Evolutionary conservation across 352 stramenopile species (phyloP).

Genomic region (Globisporangium abappressorium): DNA sequence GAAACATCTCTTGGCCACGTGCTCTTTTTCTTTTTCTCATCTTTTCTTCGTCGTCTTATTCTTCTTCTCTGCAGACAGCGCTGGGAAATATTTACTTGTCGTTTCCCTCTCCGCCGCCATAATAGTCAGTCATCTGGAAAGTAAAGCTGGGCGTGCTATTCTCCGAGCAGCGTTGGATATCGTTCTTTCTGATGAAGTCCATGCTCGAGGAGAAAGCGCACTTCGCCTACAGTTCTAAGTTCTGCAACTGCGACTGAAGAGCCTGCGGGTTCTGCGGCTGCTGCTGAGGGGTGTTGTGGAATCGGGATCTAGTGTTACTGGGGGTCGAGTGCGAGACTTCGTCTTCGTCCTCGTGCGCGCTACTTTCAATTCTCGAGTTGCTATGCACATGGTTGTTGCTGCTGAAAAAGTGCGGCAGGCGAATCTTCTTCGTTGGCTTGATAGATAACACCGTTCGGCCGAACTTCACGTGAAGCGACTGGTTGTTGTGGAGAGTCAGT

Average conservation of each 20-base stretch:
- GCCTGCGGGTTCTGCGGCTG: slow-evolving; percentile 35
- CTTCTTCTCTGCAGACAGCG: slow-evolving; percentile 1
- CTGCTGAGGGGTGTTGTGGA: slow-evolving; percentile 42
- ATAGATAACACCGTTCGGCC: slow-evolving; percentile 83
- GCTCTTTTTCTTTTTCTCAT: slow-evolving; percentile 8
- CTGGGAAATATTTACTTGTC: slow-evolving; percentile 7
- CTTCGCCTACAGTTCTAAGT: slow-evolving; percentile 68
- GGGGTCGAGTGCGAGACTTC: slow-evolving; percentile 55
- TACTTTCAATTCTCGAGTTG: slow-evolving; percentile 57
- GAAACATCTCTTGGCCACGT: slow-evolving; percentile 10
- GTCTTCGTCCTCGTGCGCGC: slow-evolving; percentile 61
- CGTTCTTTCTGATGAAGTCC: slow-evolving; percentile 17
- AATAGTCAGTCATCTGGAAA: slow-evolving; percentile 9
- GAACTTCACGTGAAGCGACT: slow-evolving; percentile 87
- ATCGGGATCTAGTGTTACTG: slow-evolving; percentile 65
- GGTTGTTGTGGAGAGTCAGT: slow-evolving; percentile 88
- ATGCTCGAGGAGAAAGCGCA: slow-evolving; percentile 10
- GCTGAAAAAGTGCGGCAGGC: slow-evolving; percentile 80
- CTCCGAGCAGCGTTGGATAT: slow-evolving; percentile 5
- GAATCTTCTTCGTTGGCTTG: slow-evolving; percentile 89
- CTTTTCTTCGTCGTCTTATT: background rate
- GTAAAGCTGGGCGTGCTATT: slow-evolving; percentile 1
- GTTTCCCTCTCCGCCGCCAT: slow-evolving; percentile 4
- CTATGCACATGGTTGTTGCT: slow-evolving; percentile 47
- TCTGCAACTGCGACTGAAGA: slow-evolving; percentile 65